These are phyloP conservation scores for Luffa acutangula DNA, from an alignment of 306 rosid species.

Conservation along the genomic window DNA sequence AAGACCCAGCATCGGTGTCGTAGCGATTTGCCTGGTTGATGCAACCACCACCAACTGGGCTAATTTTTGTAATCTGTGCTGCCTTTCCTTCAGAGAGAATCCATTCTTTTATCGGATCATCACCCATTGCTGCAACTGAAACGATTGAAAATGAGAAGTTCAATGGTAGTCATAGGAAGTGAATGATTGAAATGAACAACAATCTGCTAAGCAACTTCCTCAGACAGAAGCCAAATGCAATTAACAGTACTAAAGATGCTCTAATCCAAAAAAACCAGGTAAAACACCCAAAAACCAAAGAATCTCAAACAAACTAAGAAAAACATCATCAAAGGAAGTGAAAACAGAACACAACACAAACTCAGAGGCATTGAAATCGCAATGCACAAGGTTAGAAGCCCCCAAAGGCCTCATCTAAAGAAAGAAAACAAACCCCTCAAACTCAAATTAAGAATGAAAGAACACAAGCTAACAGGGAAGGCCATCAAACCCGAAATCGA, in stretches of 20 bases:
- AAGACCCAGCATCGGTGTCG: slow-evolving; percentile 70
- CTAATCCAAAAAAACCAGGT: neutral
- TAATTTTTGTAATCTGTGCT: slow-evolving; percentile 53
- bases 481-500: neutral
- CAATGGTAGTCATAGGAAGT: neutral
- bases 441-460: neutral
- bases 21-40: slow-evolving; percentile 72
- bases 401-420: neutral
- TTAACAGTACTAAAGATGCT: neutral
- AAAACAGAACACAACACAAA: neutral
- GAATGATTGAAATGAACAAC: neutral
- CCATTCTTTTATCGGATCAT: slow-evolving; percentile 87
- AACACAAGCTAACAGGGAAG: neutral
- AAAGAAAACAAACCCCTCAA: neutral
- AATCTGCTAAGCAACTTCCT: neutral
- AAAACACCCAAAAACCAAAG: neutral
- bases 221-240: neutral
- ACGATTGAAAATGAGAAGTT: slow-evolving; percentile 8
- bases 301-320: neutral
- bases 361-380: neutral
- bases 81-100: slow-evolving; percentile 80
- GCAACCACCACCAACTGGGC: slow-evolving; percentile 91
- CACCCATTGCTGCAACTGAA: slow-evolving; percentile 60
- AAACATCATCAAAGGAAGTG: neutral
- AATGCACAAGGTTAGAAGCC: neutral